Percentiles rank a stretch among this genome's conserved stretches.
These are phyloP conservation scores for Populus ilicifolia DNA, from an alignment of 345 rosid species.

Conservation along the genomic window DNA sequence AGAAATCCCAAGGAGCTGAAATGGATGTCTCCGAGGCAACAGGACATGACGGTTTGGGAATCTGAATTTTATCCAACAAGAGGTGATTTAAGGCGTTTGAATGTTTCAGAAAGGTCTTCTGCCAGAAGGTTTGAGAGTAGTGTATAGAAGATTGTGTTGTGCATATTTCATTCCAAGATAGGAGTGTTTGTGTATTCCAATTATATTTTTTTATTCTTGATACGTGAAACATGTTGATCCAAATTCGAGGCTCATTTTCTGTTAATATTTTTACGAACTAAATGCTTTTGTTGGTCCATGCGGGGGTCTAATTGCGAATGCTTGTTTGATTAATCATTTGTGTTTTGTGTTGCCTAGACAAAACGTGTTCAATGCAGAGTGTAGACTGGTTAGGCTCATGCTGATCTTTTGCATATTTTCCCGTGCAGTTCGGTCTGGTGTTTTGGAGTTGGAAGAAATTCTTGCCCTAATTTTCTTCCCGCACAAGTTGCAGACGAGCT, in stretches of 20 bases:
- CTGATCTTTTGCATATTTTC: too few relatives aligned
- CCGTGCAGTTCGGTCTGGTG: too few relatives aligned
- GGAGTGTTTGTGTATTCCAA: constrained; percentile 24
- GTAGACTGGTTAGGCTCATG: too few relatives aligned
- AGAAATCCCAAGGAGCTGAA: constrained; percentile 58
- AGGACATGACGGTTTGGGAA: constrained; percentile 29
- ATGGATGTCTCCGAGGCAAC: constrained; percentile 38
- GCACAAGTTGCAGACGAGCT: too few relatives aligned
- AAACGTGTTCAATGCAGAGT: too few relatives aligned
- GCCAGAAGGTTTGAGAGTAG: constrained; percentile 3
- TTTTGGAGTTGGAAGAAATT: too few relatives aligned
- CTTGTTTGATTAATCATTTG: background rate
- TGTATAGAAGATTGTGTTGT: constrained; percentile 26
- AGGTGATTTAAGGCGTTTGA: background rate
- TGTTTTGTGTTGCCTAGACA: background rate
- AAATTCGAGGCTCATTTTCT: background rate
- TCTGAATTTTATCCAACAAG: constrained; percentile 2
- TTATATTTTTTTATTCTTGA: background rate
- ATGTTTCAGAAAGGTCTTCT: background rate
- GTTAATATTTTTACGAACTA: constrained; percentile 6
- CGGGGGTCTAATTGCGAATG: background rate
- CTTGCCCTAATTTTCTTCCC: too few relatives aligned
- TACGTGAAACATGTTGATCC: background rate
- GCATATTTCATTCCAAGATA: constrained; percentile 14
- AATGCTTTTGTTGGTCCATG: background rate